Base-by-base conservation (phyloP, 805 yeast species). In the Diddensiella transvaalensis region DNA sequence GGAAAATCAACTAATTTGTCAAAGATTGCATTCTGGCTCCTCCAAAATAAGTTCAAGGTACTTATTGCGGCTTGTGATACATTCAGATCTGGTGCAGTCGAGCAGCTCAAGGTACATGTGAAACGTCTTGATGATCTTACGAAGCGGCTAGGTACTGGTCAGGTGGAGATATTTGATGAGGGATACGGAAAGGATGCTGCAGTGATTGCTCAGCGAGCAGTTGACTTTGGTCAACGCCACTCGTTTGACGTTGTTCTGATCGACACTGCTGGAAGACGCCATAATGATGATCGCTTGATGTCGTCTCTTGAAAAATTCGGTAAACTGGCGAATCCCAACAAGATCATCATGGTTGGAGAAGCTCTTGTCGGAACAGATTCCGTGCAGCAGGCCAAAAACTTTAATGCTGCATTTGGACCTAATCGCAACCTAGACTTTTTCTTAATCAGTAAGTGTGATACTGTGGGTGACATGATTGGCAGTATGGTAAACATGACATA, bases 141-240 rank as follows among this genome's bases (percentile, higher is more conserved):
- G 26, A 77, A 75, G 41, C 65, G 76, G 3, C 65, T 72, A 15
- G 72, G 77, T 2, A 59, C 67, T 10, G 75, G 73, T 8, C 58
- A 63, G 42, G 83, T 88, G 44, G 96, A 89, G 63, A 69, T 91
- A 29, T 91, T 85, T 64, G 96, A 89, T 68, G 90, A 89, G 47
- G 99, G 99, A 3, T 91, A 91, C 60, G 98, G 98, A 53, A 95
- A 96, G 37, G 93, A 96, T n/a, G 97, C 95, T 4, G 95, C 96
- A 1, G 84, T 85, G 50, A 88, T 91, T 49, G 98, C 98, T 21
- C 86, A 82, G 51, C 87, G 85, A 68, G 96, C 98, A 0, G 87
- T 91, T 37, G 82, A 84, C 53, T 78, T 79, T 62, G 99, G 95
- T 1, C 71, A 74, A 29, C 78, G 77, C 49, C 74, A 86, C 42